Evolutionary conservation across 768 basidiomycete genomes (phyloP).

Genomic region (Tricholoma bakamatsutake): DNA sequence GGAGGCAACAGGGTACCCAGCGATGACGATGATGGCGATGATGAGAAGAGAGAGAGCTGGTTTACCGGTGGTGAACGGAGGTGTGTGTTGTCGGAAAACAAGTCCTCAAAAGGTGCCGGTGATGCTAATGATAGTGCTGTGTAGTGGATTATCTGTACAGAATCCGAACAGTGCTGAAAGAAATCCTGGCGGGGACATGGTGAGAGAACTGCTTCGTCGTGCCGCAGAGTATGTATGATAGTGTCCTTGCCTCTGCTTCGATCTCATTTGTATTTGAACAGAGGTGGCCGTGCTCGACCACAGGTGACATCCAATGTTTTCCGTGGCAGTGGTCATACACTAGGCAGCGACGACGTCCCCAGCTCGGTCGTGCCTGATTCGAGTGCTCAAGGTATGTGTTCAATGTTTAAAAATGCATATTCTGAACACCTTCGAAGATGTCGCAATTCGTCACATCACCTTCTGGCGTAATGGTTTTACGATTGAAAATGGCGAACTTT

Average conservation of each 20-base stretch:
- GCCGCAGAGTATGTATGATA: slow-evolving; percentile 64
- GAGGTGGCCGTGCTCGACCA: slow-evolving; percentile 28
- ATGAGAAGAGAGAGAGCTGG: slow-evolving; percentile 61
- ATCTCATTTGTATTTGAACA: slow-evolving; percentile 13
- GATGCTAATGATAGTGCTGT: neutral
- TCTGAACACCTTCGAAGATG: slow-evolving; percentile 30
- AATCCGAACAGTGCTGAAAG: slow-evolving; percentile 59
- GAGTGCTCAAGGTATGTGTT: slow-evolving; percentile 27
- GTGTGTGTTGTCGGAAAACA: slow-evolving; percentile 28
- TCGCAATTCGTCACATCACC: slow-evolving; percentile 68
- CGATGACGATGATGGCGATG: slow-evolving; percentile 38
- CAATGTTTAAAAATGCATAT: neutral
- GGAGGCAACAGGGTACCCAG: slow-evolving; percentile 10
- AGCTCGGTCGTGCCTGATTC: slow-evolving; percentile 77
- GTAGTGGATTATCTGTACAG: slow-evolving; percentile 83
- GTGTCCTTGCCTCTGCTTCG: neutral
- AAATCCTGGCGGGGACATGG: slow-evolving; percentile 53
- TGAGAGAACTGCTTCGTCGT: slow-evolving; percentile 68
- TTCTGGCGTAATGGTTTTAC: slow-evolving; percentile 95
- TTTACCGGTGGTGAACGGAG: slow-evolving; percentile 96
- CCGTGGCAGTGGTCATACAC: slow-evolving; percentile 69
- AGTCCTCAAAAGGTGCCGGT: neutral
- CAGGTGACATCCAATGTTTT: slow-evolving; percentile 33
- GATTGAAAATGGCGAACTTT: slow-evolving; percentile 82
- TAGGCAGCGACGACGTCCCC: slow-evolving; percentile 88